phyloP scores from a whole-genome alignment of 768 basidiomycete species.

The Cantharellus anzutake region DNA sequence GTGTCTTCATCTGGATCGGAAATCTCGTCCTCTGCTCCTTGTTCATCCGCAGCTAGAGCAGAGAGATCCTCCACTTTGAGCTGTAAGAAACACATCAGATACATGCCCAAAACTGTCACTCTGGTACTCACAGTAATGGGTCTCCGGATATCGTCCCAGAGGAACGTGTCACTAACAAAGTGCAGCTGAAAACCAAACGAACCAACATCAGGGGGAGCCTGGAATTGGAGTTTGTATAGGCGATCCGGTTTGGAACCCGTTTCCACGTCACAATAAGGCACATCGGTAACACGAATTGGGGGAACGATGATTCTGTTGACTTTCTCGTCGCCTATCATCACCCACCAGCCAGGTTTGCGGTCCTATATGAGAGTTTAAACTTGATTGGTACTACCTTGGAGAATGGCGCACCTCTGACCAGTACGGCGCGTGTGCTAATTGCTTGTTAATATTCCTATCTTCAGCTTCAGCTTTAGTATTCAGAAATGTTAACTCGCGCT shows the following conservation, averaged over 20 bases:
- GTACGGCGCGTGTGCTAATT: constrained; percentile 74
- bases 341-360: constrained; percentile 85
- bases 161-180: constrained; percentile 72
- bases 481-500: constrained; percentile 55
- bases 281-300: constrained; percentile 60
- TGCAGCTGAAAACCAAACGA: constrained; percentile 79
- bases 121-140: constrained; percentile 47
- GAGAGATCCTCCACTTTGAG: constrained; percentile 68
- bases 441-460: constrained; percentile 29
- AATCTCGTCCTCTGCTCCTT: constrained; percentile 72
- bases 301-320: constrained; percentile 71
- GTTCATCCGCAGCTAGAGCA: constrained; percentile 34
- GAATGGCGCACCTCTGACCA: constrained; percentile 61
- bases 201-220: constrained; percentile 71
- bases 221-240: constrained; percentile 83
- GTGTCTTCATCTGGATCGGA: constrained; percentile 96
- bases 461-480: constrained; percentile 41
- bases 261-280: constrained; percentile 42
- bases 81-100: constrained; percentile 21
- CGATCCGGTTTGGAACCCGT: constrained; percentile 49
- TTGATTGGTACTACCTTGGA: background rate
- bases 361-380: constrained; percentile 25
- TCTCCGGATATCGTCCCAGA: constrained; percentile 55
- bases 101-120: background rate
- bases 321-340: constrained; percentile 77